A percentile compares a stretch with the other conserved stretches of the same genome.
These are phyloP conservation scores for Anthracocystis walkeri DNA, from an alignment of 1,284 basidiomycete genomes.

Conservation along the genomic window DNA sequence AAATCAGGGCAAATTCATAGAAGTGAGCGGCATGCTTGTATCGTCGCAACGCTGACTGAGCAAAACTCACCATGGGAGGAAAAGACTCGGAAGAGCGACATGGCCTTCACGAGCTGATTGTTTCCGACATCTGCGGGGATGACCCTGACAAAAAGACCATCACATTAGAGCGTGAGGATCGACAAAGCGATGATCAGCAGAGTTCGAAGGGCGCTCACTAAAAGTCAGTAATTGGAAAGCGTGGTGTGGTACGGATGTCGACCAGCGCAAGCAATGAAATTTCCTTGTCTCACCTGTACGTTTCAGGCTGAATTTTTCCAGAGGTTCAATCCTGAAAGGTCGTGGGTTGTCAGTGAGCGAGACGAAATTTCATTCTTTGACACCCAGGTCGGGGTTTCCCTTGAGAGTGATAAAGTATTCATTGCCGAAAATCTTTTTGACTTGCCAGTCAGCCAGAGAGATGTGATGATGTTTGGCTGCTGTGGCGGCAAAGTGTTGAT, in stretches of 20 bases:
- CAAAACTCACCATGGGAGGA: slow-evolving; percentile 3
- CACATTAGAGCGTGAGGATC: not conserved
- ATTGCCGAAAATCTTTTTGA: not conserved
- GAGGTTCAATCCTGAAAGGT: not conserved
- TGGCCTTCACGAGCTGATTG: not conserved
- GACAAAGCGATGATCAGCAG: not conserved
- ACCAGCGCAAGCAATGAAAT: not conserved
- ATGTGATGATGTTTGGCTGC: too few species aligned
- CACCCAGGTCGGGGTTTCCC: not conserved
- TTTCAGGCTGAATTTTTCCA: not conserved
- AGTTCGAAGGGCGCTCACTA: not conserved
- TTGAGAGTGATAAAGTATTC: not conserved
- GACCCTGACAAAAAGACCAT: not conserved
- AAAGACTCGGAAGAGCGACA: not conserved
- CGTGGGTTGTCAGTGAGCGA: not conserved
- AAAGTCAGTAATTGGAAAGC: not conserved
- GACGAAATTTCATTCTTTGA: not conserved
- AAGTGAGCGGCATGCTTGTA: not conserved
- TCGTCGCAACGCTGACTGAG: too few species aligned
- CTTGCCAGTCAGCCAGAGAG: not conserved
- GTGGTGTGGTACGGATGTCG: not conserved
- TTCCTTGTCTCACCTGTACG: not conserved
- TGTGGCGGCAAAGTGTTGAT: too few species aligned
- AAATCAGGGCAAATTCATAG: not conserved
- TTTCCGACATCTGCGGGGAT: not conserved